Evolutionary conservation across 768 basidiomycete species (phyloP), one percentile per base, ranked within the genome.

Genomic region (Brasilioporus rufonigricans): DNA sequence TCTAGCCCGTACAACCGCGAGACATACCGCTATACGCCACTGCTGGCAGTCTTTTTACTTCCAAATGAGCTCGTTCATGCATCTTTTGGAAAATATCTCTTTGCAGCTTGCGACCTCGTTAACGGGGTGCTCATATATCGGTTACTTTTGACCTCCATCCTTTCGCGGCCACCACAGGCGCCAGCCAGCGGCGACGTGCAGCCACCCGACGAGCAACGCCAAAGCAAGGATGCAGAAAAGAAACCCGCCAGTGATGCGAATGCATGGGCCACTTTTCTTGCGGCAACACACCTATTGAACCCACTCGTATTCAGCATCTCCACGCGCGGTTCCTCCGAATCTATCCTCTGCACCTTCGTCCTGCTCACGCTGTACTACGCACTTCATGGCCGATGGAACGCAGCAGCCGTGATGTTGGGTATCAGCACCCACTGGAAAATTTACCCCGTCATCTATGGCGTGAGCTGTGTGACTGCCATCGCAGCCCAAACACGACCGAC

Each of bases 11-110:
- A 98, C 69, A 80, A 77, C 12, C 81, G 97, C 38, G 83, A 89
- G 61, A 99, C 97, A 1, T 99, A 96, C 69, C 89, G 97, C 19
- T 99, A 99, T 70, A 98, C 97, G 0, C 97, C 97, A 8, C 74
- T 99, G 31, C 80, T 99, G 13, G 91, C 97, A 3, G 68, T 92
- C 4, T 70, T 97, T 16, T 74, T 98, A 26, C 76, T 85, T 3
- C 94, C 96, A 11, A 96, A 93, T 65, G 79, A 78, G 57, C 79
- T 87, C 75, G 59, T 94, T 12, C 91, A 93, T 59, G 84, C 87
- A 4, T 84, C 90, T 5, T 93, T 95, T 64, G 96, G 97, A 52
- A 98, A 98, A 78, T 82, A 89, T 60, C 67, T 97, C 35, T 97
- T 99, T 60, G 85, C 93, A 6, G 70, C 76, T 29, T 89, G 88